Percentiles rank a stretch among this genome's conserved stretches.
Evolutionary conservation across 176 grass and related monocot genomes (phyloP).

Genomic region (Carex pumila): DNA sequence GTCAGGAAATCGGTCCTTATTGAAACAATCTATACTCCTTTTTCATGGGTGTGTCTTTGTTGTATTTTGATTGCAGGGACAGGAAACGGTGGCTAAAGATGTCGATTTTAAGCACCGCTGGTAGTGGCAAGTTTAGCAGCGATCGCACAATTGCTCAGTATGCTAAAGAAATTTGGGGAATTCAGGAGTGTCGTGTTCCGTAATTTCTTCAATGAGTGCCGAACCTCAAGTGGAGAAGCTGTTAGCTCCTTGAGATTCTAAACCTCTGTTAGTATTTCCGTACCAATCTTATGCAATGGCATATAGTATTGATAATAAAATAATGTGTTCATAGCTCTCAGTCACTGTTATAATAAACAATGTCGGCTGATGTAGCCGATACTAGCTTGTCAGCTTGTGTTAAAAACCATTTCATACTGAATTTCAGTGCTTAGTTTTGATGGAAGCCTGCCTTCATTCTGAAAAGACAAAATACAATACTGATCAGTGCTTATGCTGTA

Average conservation of each 20-base stretch:
- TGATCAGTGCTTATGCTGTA: neutral
- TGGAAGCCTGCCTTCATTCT: neutral
- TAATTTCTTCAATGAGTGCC: constrained; percentile 14
- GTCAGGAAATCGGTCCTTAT: neutral
- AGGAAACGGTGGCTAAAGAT: constrained; percentile 84
- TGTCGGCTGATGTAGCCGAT: neutral
- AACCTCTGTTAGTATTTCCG: neutral
- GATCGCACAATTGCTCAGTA: constrained; percentile 92
- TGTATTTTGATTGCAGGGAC: constrained; percentile 45
- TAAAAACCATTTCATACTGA: neutral
- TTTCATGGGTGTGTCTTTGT: neutral
- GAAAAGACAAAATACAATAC: neutral
- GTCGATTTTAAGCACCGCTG: constrained; percentile 95
- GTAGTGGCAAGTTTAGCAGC: constrained; percentile 95
- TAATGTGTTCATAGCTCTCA: neutral
- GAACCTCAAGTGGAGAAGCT: neutral
- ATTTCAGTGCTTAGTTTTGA: neutral
- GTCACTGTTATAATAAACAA: neutral
- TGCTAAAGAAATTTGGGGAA: constrained; percentile 89
- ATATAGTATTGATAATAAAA: constrained; percentile 10
- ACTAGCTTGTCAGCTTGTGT: neutral
- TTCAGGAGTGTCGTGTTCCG: constrained; percentile 53
- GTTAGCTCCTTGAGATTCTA: neutral
- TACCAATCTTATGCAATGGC: neutral
- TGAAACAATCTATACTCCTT: neutral